Base-by-base conservation (phyloP, 768 basidiomycete genomes). In the Lepiota subincarnata region DNA sequence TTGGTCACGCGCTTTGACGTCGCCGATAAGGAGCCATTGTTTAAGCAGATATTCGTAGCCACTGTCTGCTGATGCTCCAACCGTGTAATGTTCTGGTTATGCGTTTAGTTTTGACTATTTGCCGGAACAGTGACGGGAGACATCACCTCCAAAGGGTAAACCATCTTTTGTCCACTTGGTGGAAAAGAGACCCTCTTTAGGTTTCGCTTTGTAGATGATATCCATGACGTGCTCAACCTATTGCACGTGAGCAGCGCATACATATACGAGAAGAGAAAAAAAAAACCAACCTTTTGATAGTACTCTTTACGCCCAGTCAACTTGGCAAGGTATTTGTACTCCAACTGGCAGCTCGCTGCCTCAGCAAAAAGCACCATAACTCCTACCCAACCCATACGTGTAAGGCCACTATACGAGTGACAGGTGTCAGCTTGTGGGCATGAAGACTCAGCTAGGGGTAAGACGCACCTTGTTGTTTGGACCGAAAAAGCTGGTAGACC, bases 321-420 rank as follows among this genome's bases (percentile, higher is more conserved):
- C 57, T 86, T 79, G 1, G 85, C 83, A 1, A 89, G 74, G 61
- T 87, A 89, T 64, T 87, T 86, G 69, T 82, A 84, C 64, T 90
- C 88, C n/a, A 89, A 66, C 66, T 88, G 86, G 57, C 84, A 80
- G 36, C 78, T 81, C 6, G 70, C 62, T 2, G 68, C 66, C 57
- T 76, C 76, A 10, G 76, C 68, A 26, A 72, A 73, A 4, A 73
- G 52, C 3, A 66, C 60, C 1, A 52, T 36, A 14, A 18, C n/a
- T 5, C 42, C 53, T 6, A 14, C 18, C 42, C 28, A 26, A 49
- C 38, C n/a, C 7, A n/a, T 26, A 13, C 41, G 48, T n/a, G 48
- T 42, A 4, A 19, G 7, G 12, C 43, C 46, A 39, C 45, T 51
- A 28, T 22, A 14, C 18, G 13, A 18, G 22, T 2, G n/a, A 6